Base-by-base conservation (phyloP, 495 filamentous ascomycete species). In the Penicillium chermesinum region DNA sequence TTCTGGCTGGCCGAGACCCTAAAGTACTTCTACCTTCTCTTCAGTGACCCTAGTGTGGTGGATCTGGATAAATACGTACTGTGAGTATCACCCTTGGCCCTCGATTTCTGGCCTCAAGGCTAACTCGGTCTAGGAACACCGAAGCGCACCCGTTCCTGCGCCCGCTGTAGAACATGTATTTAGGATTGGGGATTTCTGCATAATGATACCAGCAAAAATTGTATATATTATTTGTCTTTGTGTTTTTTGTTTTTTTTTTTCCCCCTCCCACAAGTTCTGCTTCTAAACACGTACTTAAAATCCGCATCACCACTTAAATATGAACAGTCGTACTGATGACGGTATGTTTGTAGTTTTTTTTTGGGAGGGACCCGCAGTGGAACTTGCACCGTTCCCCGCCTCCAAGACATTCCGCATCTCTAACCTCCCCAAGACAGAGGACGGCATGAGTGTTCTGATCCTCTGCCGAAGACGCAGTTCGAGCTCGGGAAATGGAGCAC, bases 1-100 rank as follows among this genome's bases (percentile, higher is more conserved):
- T 95, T 91, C 64, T 95, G 89, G 93, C 82, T 97, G 69, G 91
- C 93, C 38, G 94, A 99, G 71, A 99, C 94, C 22, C 73, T 99
- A 32, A 99, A 99, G 71, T 98, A 97, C 55, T 86, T 98, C 58
- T 98, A 95, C 63, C 78, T 98, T 22, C 75, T 97, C 35, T 98
- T 99, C 70, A 81, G 78, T 39, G 83, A 86, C 33, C 84, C 84
- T 14, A 75, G 73, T 41, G 68, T 85, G n/a, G 73, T 93, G 38
- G 86, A 81, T 60, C 65, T 95, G 53, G 89, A 95, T 67, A 83
- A 93, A 50, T 95, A 80, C 75, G 87, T 95, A 32, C 72, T 94
- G 75, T 79, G 53, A 77, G 75, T 76, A 36, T 15, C 37, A 22
- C 12, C 18, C 27, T n/a, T 19, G 16, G 10, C 2, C 35, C 12